Conservation (phyloP, 495 filamentous ascomycete species). For the Penicillium pulvis region DNA sequence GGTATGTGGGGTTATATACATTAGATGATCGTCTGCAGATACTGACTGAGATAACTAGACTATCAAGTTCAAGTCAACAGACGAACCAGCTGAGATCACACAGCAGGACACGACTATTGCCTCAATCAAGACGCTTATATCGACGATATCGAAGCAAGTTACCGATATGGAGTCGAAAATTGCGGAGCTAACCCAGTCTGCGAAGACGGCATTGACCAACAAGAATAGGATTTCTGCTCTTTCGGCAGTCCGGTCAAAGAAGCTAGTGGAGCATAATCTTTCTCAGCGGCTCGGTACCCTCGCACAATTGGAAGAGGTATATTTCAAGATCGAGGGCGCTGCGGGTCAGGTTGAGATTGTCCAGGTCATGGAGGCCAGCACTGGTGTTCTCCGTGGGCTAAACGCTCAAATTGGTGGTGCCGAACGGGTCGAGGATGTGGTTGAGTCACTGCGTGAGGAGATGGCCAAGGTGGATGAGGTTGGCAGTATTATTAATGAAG, state of each 20-base stretch:
- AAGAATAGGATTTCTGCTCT: conserved; percentile 76
- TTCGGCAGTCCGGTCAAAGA: conserved; percentile 78
- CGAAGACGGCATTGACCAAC: conserved; percentile 64
- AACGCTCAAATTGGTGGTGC: conserved; percentile 75
- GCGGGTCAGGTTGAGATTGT: conserved; percentile 79
- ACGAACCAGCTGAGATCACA: conserved; percentile 58
- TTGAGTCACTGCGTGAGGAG: conserved; percentile 74
- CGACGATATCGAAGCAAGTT: conserved; percentile 64
- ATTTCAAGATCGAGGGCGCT: conserved; percentile 79
- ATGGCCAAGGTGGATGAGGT: conserved; percentile 85
- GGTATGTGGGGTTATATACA: conserved; percentile 37
- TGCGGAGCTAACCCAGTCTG: conserved; percentile 49
- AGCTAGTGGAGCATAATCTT: conserved; percentile 71
- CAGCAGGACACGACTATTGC: conserved; percentile 79
- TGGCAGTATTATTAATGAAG: conserved; percentile 69
- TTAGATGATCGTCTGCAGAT: conserved; percentile 12
- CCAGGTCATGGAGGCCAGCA: conserved; percentile 75
- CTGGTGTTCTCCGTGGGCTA: conserved; percentile 68
- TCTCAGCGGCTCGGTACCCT: conserved; percentile 68
- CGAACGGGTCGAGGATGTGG: conserved; percentile 72
- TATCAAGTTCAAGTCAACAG: conserved; percentile 68
- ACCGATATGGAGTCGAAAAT: conserved; percentile 59
- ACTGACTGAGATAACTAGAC: conserved; percentile 48
- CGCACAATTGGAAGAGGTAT: conserved; percentile 80
- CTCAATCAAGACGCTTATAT: conserved; percentile 68